phyloP scores from a whole-genome alignment of 768 basidiomycete species.

The Fomitopsis serialis region DNA sequence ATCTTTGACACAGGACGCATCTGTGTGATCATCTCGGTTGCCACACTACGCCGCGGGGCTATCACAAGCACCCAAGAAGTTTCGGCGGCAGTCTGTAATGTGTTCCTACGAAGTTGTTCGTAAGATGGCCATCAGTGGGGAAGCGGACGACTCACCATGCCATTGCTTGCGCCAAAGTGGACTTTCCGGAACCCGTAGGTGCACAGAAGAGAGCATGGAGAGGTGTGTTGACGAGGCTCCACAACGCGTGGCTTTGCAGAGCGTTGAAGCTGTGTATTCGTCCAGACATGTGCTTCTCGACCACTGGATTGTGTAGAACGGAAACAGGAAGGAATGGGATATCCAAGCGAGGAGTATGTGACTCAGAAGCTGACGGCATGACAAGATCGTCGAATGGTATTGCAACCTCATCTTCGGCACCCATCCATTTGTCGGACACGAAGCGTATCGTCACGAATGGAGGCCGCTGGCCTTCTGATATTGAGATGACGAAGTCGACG shows the following conservation, averaged over 20 bases:
- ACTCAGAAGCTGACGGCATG: slow-evolving; percentile 64
- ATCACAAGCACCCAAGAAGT: slow-evolving; percentile 61
- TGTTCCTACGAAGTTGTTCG: slow-evolving; percentile 56
- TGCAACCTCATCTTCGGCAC: slow-evolving; percentile 70
- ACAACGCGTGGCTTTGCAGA: slow-evolving; percentile 87
- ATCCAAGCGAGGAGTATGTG: slow-evolving; percentile 59
- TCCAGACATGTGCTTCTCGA: slow-evolving; percentile 42
- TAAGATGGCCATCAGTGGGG: slow-evolving; percentile 8
- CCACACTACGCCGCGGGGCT: slow-evolving; percentile 51
- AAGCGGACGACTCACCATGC: slow-evolving; percentile 51
- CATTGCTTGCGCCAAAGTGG: slow-evolving; percentile 56
- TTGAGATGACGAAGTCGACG: slow-evolving; percentile 77
- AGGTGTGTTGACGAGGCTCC: slow-evolving; percentile 68
- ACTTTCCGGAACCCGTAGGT: slow-evolving; percentile 80
- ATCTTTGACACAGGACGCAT: slow-evolving; percentile 36
- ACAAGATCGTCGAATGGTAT: slow-evolving; percentile 62
- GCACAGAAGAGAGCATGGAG: slow-evolving; percentile 70
- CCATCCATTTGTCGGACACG: slow-evolving; percentile 90
- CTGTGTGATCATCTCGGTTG: slow-evolving; percentile 50
- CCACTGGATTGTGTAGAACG: slow-evolving; percentile 39
- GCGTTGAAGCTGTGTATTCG: slow-evolving; percentile 63
- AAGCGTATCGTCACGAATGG: slow-evolving; percentile 68
- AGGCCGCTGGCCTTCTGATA: slow-evolving; percentile 53
- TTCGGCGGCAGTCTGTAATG: slow-evolving; percentile 34
- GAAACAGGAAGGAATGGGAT: slow-evolving; percentile 69